A percentile compares a stretch with the other conserved stretches of the same genome.
Conservation (phyloP, 108 stramenopile species). For the Nitzschia inconspicua region DNA sequence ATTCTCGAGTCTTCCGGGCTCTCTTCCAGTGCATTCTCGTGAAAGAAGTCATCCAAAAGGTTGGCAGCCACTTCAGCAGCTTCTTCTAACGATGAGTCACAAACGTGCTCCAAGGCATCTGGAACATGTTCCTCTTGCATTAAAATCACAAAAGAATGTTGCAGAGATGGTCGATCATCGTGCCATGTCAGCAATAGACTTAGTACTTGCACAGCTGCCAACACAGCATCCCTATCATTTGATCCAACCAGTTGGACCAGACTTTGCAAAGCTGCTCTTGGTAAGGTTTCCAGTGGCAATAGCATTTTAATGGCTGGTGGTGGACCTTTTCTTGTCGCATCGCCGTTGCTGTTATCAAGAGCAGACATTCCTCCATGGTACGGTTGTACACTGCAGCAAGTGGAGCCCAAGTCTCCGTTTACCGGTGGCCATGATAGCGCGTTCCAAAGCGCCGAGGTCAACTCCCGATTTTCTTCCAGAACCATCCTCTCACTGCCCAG, state of each 20-base stretch:
- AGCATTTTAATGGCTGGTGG: background rate
- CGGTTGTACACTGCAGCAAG: no score
- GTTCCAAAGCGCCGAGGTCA: conserved; percentile 22
- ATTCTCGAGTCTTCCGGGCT: background rate
- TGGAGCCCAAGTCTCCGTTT: background rate
- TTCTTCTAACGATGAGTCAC: conserved; percentile 9
- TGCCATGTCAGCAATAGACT: background rate
- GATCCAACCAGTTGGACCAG: conserved; percentile 17
- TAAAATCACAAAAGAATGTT: background rate
- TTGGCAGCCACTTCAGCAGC: conserved; percentile 22
- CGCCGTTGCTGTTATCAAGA: background rate
- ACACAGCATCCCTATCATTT: conserved; percentile 18
- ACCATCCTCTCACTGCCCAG: conserved; percentile 2
- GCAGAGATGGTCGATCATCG: background rate
- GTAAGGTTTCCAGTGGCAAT: background rate
- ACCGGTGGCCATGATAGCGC: conserved; percentile 12
- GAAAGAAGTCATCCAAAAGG: conserved; percentile 23
- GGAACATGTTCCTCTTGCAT: conserved; percentile 14
- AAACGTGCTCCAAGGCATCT: conserved; percentile 13
- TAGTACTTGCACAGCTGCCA: conserved; percentile 13
- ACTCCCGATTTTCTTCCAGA: conserved; percentile 21
- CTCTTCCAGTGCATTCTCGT: conserved; percentile 6
- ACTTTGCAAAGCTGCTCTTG: background rate
- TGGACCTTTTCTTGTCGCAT: background rate
- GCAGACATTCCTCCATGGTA: no score